Base-by-base conservation (phyloP, 768 basidiomycete genomes). In the Candolleomyces aberdarensis region DNA sequence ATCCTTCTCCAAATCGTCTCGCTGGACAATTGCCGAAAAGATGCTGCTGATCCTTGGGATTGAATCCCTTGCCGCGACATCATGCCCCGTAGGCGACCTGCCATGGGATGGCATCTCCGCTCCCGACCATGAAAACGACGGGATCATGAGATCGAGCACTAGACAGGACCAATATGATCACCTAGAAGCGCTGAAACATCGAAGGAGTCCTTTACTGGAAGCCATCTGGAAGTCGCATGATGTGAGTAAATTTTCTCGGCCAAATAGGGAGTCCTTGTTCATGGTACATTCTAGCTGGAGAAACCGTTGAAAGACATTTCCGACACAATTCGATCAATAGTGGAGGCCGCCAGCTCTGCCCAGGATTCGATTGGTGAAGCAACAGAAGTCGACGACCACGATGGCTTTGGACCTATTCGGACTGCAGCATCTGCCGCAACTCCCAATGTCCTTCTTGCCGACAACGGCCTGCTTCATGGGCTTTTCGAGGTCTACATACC, bases 201-300 rank as follows among this genome's bases (percentile, higher is more conserved):
- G 19, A 49, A 32, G 80, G 59, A 69, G 74, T 17, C 71, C 72
- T 44, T 74, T 93, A 22, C 82, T 89, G 53, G 75, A 77, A 31
- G 69, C 81, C 8, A 70, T 94, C 26, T 93, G 92, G 85, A 84
- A 84, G 61, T 84, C 83, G 61, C 66, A 77, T 48, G 90, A 92
- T 65, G 93, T 94, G 64, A 67, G 84, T 78, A 41, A 58, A 19
- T 48, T 19, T 29, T 31, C 43, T 11, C 47, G 5, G 14, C 22
- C 19, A n/a, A 32, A 5, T 9, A 22, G 44, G 14, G 10, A 14
- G 15, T n/a, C n/a, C 17, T 43, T 47, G 13, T 20, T 48, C 1
- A 32, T 14, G n/a, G 17, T 32, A 5, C 15, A 41, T 26, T 29
- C 8, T 44, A 47, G 43, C 32, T 47, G 19, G 39, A 47, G 51